Evolutionary conservation across 2,329 filamentous ascomycete genomes (phyloP), one percentile per base, ranked within the genome.

Genomic region (Ceratocystis diversiconidia): DNA sequence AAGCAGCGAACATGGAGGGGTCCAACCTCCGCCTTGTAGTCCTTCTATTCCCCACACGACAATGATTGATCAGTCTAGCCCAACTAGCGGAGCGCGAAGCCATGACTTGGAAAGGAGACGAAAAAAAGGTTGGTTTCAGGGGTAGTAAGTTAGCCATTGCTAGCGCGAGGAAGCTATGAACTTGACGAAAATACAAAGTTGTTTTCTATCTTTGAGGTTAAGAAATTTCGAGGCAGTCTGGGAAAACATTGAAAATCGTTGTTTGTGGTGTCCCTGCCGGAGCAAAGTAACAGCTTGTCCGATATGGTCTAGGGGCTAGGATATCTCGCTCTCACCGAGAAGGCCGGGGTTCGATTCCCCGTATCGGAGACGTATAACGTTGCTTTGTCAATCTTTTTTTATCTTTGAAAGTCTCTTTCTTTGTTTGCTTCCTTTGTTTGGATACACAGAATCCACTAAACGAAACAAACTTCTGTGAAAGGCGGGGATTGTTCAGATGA

Each of bases 261-360:
- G 46, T 7, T 50, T 19, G n/a, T 19, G 6, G 3, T 2, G n/a
- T 1, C 0, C 2, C 5, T n/a, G 5, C 2, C 52, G 1, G 3
- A 3, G 25, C n/a, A 3, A 5, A 59, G 32, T 7, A 32, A 59
- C 28, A 59, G 52, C 52, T 32, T n/a, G 32, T 65, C 63, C 63
- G 63, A 65, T 65, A 65, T 61, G 43, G 57, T 65, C 57, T 65
- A 65, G 63, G 55, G 63, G 55, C 44, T 43, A 61, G 44, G 63
- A 28, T 61, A 65, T 59, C 46, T 64, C 48, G 62, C 62, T 59
- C 48, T 64, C 48, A 68, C 69, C 68, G 69, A 66, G 67, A 62
- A 68, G 69, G 67, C 68, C 68, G 63, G 69, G 69, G 69, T 70
- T 70, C 69, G 67, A 70, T 69, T 70, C 69, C 68, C 69, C 63